Conservation (phyloP, 192 early-diverging fungal genomes). For the Coemansia sp. region DNA sequence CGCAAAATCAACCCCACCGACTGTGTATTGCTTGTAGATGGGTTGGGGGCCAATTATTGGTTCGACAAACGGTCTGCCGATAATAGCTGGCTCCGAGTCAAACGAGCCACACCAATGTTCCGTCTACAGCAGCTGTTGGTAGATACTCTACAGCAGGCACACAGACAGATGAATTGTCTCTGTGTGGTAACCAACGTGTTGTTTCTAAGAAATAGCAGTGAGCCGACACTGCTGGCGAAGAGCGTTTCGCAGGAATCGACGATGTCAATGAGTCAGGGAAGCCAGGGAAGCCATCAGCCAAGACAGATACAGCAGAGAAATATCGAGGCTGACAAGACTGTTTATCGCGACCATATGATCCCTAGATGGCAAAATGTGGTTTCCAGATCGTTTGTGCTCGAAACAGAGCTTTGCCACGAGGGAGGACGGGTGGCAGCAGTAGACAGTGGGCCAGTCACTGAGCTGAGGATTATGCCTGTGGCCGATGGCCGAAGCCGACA, state of each 20-base stretch:
- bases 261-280: background rate
- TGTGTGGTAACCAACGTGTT: constrained; percentile 30
- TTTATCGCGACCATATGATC: constrained; percentile 47
- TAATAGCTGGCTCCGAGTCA: constrained; percentile 18
- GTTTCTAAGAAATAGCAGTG: constrained; percentile 16
- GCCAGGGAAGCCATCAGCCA: background rate
- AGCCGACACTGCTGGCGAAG: constrained; percentile 5
- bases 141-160: constrained; percentile 30
- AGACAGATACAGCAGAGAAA: constrained; percentile 7
- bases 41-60: constrained; percentile 31
- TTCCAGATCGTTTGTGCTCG: constrained; percentile 32
- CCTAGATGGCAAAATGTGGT: constrained; percentile 36
- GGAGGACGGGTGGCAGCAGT: background rate
- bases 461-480: constrained; percentile 15
- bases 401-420: constrained; percentile 5
- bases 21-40: constrained; percentile 23
- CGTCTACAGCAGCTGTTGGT: constrained; percentile 44
- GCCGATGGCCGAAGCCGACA: background rate
- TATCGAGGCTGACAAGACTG: constrained; percentile 1
- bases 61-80: constrained; percentile 26
- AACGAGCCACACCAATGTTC: constrained; percentile 41
- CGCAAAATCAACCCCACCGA: background rate
- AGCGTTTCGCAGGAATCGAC: constrained; percentile 1
- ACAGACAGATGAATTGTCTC: constrained; percentile 16
- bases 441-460: background rate